These are phyloP conservation scores for Tylopilus plumbeoviolaceoides DNA, from an alignment of 768 basidiomycete species.

Conservation along the genomic window DNA sequence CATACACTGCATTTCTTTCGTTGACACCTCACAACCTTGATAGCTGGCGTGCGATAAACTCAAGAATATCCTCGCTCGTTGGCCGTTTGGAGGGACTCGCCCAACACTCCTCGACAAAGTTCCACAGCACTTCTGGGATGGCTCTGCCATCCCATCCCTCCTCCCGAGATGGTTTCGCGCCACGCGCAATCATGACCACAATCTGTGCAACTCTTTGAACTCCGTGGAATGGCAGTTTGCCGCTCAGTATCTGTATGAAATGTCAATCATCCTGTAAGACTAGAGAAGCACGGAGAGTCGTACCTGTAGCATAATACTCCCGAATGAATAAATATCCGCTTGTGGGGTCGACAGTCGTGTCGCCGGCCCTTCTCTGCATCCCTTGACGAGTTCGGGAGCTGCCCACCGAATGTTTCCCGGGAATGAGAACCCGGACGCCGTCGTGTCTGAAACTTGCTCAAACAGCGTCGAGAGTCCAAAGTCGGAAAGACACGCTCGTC, in stretches of 20 bases:
- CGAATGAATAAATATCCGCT: constrained; percentile 29
- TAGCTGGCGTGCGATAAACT: constrained; percentile 13
- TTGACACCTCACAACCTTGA: neutral
- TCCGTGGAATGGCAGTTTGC: constrained; percentile 23
- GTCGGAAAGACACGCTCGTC: constrained; percentile 25
- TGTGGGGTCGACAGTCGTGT: constrained; percentile 8
- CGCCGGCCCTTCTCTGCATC: neutral
- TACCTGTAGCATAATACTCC: constrained; percentile 28
- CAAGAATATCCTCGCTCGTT: constrained; percentile 5
- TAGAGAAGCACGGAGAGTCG: neutral
- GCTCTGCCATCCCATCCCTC: constrained; percentile 18
- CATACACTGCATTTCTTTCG: no score
- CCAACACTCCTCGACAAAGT: constrained; percentile 24
- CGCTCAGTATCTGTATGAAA: constrained; percentile 17
- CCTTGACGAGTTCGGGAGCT: constrained; percentile 23
- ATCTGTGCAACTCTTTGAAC: constrained; percentile 21
- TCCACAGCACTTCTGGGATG: constrained; percentile 23
- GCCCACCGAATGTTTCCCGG: constrained; percentile 30
- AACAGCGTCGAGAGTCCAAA: constrained; percentile 28
- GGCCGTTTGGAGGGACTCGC: constrained; percentile 16
- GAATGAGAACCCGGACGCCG: constrained; percentile 3
- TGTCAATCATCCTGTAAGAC: neutral
- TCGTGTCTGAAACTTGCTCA: constrained; percentile 6
- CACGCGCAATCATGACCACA: constrained; percentile 18
- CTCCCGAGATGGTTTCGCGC: constrained; percentile 8